These are phyloP conservation scores for Gyrodon lividus DNA, from an alignment of 768 basidiomycete species.

Conservation along the genomic window DNA sequence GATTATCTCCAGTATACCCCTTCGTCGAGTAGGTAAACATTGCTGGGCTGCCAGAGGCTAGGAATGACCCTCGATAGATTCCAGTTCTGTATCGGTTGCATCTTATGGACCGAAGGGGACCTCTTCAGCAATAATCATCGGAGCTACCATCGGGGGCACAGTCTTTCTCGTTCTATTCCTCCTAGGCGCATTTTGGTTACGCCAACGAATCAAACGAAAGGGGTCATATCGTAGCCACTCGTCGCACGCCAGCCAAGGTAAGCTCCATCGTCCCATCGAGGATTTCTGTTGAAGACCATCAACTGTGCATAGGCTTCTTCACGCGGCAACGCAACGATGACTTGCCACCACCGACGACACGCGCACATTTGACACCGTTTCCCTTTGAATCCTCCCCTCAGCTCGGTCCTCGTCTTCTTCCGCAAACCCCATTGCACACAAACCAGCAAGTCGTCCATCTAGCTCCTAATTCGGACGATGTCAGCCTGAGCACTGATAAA, in stretches of 20 bases:
- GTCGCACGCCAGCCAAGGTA: not conserved
- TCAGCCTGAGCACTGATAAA: not conserved
- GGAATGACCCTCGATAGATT: not conserved
- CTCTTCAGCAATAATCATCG: not conserved
- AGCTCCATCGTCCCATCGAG: not conserved
- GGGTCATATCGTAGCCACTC: no score
- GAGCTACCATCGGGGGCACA: not conserved
- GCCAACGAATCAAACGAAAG: not conserved
- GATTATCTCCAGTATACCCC: constrained; percentile 6
- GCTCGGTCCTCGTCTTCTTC: not conserved
- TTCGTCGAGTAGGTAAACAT: not conserved
- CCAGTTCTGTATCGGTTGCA: not conserved
- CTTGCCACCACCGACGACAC: no score
- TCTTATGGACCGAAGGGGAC: not conserved
- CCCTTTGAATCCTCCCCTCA: no score
- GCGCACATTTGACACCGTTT: no score
- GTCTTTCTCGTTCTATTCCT: not conserved
- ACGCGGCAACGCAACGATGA: no score
- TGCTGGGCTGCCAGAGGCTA: not conserved
- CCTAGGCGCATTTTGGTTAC: not conserved
- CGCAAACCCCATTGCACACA: not conserved
- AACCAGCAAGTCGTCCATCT: not conserved
- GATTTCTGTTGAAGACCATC: no score
- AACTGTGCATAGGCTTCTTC: no score
- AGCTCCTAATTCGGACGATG: not conserved